Evolutionary conservation across 139 green algal species (phyloP), one percentile per base, ranked within the genome.

Genomic region (Volvox africanus): DNA sequence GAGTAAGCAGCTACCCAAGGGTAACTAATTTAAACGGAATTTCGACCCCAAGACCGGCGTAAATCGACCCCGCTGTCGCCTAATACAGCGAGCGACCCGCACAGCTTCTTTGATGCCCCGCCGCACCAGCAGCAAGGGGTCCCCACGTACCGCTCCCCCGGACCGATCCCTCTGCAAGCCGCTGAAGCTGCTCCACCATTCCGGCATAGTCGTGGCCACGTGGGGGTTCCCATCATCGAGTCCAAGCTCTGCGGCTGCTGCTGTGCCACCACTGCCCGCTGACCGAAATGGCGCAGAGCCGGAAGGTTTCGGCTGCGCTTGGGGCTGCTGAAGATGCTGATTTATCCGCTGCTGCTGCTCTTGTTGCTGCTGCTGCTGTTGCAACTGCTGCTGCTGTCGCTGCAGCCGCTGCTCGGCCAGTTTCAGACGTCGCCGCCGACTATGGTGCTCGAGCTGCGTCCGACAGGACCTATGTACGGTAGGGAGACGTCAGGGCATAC

Each of bases 381-480:
- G 61, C n/a, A n/a, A n/a, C 9, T 68, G 82, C 35, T 80, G 65
- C 67, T 35, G 65, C 65, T 67, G 20, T 11, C 9, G 33, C 22
- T 68, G 82, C 44, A 55, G 80, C 80, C 81, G 30, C 26, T 32
- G 35, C 67, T 89, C 50, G 0, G 67, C 28, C 14, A 89, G 84
- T 18, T 89, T 89, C 35, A 89, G 37, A 1, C 84, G 67, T 28
- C 84, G 84, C 1, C 84, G 84, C 36, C 80, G 26, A 65, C 84
- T 89, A 37, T 89, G 84, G 2, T 44, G 67, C 14, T 68, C 84
- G 2, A 89, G 84, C 68, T 89, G 84, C 36, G 36, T 30, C 1
- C 84, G 84, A 69, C 84, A 89, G 0, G 84, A 89, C 37, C 84
- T 89, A 69, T 16, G 67, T 26, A 26, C 67, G 67, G 67, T 28